Base-by-base conservation (phyloP, 305 asterid species). In the Fraxinus xanthoxyloides region DNA sequence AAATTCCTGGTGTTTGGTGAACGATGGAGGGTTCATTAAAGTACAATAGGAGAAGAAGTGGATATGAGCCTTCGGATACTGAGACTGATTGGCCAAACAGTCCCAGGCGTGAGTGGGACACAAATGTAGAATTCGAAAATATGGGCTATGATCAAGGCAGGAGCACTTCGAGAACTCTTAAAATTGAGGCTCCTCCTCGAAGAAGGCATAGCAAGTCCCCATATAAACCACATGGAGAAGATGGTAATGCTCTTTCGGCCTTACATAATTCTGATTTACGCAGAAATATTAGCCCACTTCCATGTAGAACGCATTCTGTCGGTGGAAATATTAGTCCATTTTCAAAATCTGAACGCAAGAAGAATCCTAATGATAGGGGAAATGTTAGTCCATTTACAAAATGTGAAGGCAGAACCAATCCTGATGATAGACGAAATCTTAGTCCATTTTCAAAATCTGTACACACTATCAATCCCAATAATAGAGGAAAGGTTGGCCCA, bases 11-110 rank as follows among this genome's bases (percentile, higher is more conserved):
- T 3, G 19, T 5, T 56, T 30, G 30, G 30, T n/a, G 34, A 17
- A 15, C 65, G 26, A 79, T 89, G 93, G 93, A 88, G 48, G 77
- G 46, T 77, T 51, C 87, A 8, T 28, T 73, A 77, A 80, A 85
- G 31, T 67, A 82, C 86, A 84, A 43, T 79, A 19, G 91, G 80
- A 85, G 92, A 63, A 82, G 90, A 86, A 92, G 93, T 78, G 97
- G 98, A 7, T 94, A 94, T 23, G 97, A 92, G 86, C 94, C 92
- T 9, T 92, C 97, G 32, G 97, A 92, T 72, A 89, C 94, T 0
- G 97, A 92, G 80, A 87, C 89, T 2, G 94, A 91, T 21, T 88
- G 89, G 86, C 83, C 82, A 31, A 92, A 90, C 13, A 89, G 90
- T 80, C 90, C 90, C 72, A 85, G 85, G 91, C 87, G 32, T 63